Base-by-base conservation (phyloP, 192 early-diverging fungal species). In the Chytriomyces sp. region DNA sequence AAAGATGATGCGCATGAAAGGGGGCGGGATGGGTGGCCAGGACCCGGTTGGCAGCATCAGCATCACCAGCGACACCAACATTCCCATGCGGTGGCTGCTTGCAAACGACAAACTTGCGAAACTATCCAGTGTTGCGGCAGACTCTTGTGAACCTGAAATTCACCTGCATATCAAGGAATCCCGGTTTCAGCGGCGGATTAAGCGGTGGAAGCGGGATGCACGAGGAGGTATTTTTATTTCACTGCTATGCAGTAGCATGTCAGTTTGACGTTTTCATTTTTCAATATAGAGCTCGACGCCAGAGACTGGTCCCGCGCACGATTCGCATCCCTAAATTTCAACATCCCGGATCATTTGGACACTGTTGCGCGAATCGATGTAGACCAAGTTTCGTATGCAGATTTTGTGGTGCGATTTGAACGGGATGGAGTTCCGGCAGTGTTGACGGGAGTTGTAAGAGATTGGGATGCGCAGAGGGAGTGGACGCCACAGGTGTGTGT, bases 281-380 rank as follows among this genome's bases (percentile, higher is more conserved):
- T n/a, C n/a, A n/a, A n/a, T n/a, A 18, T 76, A 91, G 92, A 93
- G 77, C 79, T 93, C 7, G 88, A 92, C 67, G 71, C 85, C 24
- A 86, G 87, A 65, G 84, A 85, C 53, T 91, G 90, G 91, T 62
- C 80, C 9, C 86, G 87, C 68, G 81, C 82, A 61, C 67, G 82
- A 18, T 90, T 85, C 71, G 75, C 81, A 24, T 71, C 80, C 26
- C 72, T 82, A 20, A 84, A 90, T 64, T 90, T 88, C 67, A 86
- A 79, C 68, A 85, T 89, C 26, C 69, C 83, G n/a, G 70, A 80
- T 3, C 75, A 60, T 16, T 68, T 79, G 7, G 88, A 91, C 62
- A 85, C 81, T 35, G 82, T 90, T 7, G 67, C 80, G 26, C 81
- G 91, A 24, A 90, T 90, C 49, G 85, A 88, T 62, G 86, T 86